Evolutionary conservation across 352 stramenopile species (phyloP), one percentile per base, ranked within the genome.

Genomic region (Pythium graminicola): DNA sequence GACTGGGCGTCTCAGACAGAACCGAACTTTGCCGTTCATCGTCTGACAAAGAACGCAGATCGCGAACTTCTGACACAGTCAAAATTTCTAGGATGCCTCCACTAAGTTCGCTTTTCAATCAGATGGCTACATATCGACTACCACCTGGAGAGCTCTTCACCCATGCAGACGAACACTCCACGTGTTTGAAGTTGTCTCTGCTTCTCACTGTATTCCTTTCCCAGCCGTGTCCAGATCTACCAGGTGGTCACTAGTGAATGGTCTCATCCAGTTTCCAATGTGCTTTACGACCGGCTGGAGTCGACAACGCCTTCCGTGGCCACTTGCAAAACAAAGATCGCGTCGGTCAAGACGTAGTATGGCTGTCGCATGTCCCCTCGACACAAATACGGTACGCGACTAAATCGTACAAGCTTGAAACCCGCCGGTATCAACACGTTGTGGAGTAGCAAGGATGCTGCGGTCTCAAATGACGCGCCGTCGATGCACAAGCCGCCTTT

Each of bases 331-430:
- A 89, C 80, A 59, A 91, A 91, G 47, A 93, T 81, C 22, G 82
- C 82, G 51, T 93, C 82, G n/a, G 72, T 85, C 11, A 93, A 63
- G 48, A 91, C 79, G 54, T 91, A 91, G 69, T 89, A 93, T 29
- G 82, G 73, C 51, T 89, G 74, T 17, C 70, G 76, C 38, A 91
- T 57, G 51, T 91, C 82, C 14, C 82, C 82, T 7, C 79, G 76
- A 54, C 78, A 91, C 40, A 93, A 58, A 62, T 93, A 93, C 40
- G 82, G 82, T 36, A 93, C 82, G 51, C 82, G 80, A 28, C 76
- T 89, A 55, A 93, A 91, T 33, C 72, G 65, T 22, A 83, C 65
- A 24, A 93, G 69, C 55, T 89, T 81, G 52, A 91, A 93, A 39
- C 82, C 82, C 4, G 73, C 73, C 0, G 82, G 79, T 0, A 76